Evolutionary conservation across 805 yeast species (phyloP), one percentile per base, ranked within the genome.

Genomic region (Candida takata): DNA sequence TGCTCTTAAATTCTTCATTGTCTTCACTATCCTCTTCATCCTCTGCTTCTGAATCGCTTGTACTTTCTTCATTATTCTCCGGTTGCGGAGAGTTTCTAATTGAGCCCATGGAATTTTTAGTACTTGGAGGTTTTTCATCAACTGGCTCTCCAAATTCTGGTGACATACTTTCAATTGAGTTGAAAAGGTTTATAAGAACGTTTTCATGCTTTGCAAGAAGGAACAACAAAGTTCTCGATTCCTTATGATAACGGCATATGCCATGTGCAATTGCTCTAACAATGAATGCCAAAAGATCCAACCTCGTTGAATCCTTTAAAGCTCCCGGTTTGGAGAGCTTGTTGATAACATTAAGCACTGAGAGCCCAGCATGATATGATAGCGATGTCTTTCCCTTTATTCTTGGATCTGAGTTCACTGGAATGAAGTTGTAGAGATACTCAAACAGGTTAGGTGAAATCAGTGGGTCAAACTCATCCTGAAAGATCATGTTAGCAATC

Each of bases 241-340:
- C 73, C 17, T 57, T 56, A 6, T 76, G 78, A 44, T 63, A 51
- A 31, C 76, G 65, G n/a, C 70, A 52, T 3, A 73, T 58, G 4
- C 77, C 65, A 17, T 71, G 72, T 33, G 77, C 65, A 4, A 79
- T 53, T 2, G 82, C 61, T 35, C 83, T 62, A 5, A 80, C 43
- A n/a, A 82, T 27, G 10, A 82, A 53, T 0, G 87, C 79, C 20
- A 82, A 51, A 26, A 72, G 51, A 43, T 79, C 85, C 7, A 74
- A 51, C 45, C 79, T 71, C 36, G 62, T 46, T 9, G 59, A 55
- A 21, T 60, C 51, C 6, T 54, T 44, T 27, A 60, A 35, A 14
- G 49, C 50, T 4, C 45, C 40, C 33, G 48, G 51, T 13, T 49
- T 35, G 2, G 62, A 51, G 24, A 52, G 42, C 40, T 58, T 62